Conservation (phyloP, 768 basidiomycete genomes). For the Sistotremastrum niveocremeum region DNA sequence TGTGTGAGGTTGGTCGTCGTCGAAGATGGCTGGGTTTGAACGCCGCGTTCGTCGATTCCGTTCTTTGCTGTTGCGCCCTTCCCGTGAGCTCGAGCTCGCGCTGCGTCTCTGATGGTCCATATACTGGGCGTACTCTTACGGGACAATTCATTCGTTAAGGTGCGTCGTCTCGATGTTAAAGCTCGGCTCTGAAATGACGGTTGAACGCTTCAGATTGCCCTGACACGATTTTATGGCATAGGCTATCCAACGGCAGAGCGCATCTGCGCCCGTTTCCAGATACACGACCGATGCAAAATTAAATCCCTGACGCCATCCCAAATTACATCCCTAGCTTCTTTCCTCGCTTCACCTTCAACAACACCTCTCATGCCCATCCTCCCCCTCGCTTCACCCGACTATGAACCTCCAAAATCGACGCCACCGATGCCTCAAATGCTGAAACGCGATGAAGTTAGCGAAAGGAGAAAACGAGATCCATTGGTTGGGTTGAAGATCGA, state of each 20-base stretch:
- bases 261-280: constrained; percentile 83
- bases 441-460: constrained; percentile 8
- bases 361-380: constrained; percentile 50
- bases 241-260: constrained; percentile 61
- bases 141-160: constrained; percentile 65
- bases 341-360: constrained; percentile 81
- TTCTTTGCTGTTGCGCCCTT: constrained; percentile 1
- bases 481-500: constrained; percentile 74
- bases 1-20: constrained; percentile 3
- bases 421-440: constrained; percentile 19
- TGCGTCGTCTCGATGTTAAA: constrained; percentile 22
- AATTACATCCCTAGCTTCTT: constrained; percentile 84
- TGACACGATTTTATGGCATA: constrained; percentile 84
- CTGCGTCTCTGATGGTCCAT: constrained; percentile 50
- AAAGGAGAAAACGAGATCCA: constrained; percentile 29
- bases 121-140: constrained; percentile 75
- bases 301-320: constrained; percentile 74
- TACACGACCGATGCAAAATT: constrained; percentile 77
- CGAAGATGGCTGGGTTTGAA: not conserved
- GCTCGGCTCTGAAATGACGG: not conserved
- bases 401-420: constrained; percentile 32
- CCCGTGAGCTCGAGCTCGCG: not conserved
- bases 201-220: constrained; percentile 50
- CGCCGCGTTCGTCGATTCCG: not conserved
- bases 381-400: constrained; percentile 47